Evolutionary conservation across 768 basidiomycete species (phyloP).

Genomic region (Naganishia friedmannii): DNA sequence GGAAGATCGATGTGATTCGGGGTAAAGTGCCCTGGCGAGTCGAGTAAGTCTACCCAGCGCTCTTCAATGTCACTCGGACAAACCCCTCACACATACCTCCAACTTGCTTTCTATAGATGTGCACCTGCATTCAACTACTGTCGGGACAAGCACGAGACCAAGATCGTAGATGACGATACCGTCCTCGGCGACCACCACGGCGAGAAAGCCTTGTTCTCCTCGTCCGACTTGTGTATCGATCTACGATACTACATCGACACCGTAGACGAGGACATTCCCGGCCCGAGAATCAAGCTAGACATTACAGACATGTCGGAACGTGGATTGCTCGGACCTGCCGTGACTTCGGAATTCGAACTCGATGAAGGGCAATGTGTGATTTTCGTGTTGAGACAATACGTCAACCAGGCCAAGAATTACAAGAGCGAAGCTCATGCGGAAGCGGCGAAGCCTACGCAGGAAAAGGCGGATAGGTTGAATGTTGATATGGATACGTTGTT

Average conservation of each 20-base stretch:
- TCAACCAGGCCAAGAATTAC: conserved; percentile 31
- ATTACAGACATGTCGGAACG: conserved; percentile 60
- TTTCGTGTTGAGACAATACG: conserved; percentile 69
- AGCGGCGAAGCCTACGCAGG: conserved; percentile 52
- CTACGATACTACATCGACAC: conserved; percentile 70
- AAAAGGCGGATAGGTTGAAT: conserved; percentile 56
- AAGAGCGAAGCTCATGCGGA: conserved; percentile 36
- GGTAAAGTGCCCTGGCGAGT: conserved; percentile 74
- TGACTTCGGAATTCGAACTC: conserved; percentile 62
- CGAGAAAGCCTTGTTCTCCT: conserved; percentile 56
- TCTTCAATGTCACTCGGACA: no score
- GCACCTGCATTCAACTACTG: conserved; percentile 98
- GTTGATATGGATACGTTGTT: conserved; percentile 58
- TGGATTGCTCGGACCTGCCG: conserved; percentile 71
- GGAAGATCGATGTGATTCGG: conserved; percentile 65
- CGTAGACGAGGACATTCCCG: conserved; percentile 56
- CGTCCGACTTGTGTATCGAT: conserved; percentile 56
- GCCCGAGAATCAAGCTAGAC: conserved; percentile 62
- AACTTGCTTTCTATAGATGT: conserved; percentile 53
- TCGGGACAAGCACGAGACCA: conserved; percentile 66
- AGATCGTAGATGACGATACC: conserved; percentile 53
- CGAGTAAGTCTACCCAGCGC: conserved; percentile 57
- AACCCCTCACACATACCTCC: background rate
- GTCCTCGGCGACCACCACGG: conserved; percentile 47
- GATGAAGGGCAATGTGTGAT: conserved; percentile 85